Evolutionary conservation across 2,329 filamentous ascomycete species (phyloP), one percentile per base, ranked within the genome.

Genomic region (Elsinoe perseae): DNA sequence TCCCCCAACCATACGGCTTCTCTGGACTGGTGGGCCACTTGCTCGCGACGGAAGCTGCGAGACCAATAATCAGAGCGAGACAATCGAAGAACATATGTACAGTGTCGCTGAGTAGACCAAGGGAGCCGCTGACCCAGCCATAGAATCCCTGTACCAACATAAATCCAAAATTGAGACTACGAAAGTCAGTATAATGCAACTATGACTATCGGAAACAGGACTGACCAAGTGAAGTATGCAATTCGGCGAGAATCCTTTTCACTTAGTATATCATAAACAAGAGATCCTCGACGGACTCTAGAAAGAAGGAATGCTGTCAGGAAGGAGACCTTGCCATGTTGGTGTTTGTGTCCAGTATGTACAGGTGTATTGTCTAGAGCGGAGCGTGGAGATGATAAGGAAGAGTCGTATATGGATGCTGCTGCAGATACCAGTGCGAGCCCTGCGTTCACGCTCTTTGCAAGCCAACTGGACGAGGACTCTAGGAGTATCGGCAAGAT

Each of bases 21-120:
- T 85, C 80, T 58, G 87, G 79, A 68, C 86, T 95, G 0, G 90
- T 87, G 1, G 91, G 90, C 91, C 93, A 96, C 72, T 97, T 97
- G 72, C 89, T 93, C 77, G 95, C 89, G 4, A 98, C 90, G 1
- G 92, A 86, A 25, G 93, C 93, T 64, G 92, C 86, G 8, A 98
- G 77, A 9, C 93, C 93, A 32, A 98, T 90, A 1, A 88, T 82
- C 25, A 98, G 79, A 18, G 92, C 93, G 32, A 96, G 84, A 63
- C 93, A 98, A 72, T 98, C 93, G 65, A 98, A 97, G 66, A 98
- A 92, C 93, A 98, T 98, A 73, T 98, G 93, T 61, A 98, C 93
- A 65, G 91, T 97, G 71, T 98, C 93, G 63, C 90, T 95, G 16
- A 98, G 81, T n/a, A 98, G 78, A 2, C 93, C 93, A 4, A 98